A percentile compares a stretch with the other conserved stretches of the same genome.
These are phyloP conservation scores for Zea mays DNA, from an alignment of 176 grass and related monocot genomes.

Conservation along the genomic window DNA sequence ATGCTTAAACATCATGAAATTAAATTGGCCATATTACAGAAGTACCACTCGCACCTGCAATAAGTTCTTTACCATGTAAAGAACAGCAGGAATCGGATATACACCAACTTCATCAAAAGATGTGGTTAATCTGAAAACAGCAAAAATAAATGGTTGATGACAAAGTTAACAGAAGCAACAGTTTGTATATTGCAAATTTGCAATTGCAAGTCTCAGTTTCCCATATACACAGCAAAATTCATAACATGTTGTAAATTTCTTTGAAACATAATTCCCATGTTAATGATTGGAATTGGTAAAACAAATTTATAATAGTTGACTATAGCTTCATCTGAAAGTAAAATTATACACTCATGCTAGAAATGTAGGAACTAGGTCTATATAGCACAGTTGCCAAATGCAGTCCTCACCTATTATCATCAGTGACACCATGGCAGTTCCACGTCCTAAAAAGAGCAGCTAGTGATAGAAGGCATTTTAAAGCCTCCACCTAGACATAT, in stretches of 20 bases:
- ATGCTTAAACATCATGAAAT: slow-evolving; percentile 28
- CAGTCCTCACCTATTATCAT: slow-evolving; percentile 72
- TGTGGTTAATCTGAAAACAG: slow-evolving; percentile 70
- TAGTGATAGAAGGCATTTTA: slow-evolving; percentile 82
- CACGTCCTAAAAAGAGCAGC: slow-evolving; percentile 66
- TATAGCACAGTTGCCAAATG: slow-evolving; percentile 5
- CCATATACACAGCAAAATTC: background rate
- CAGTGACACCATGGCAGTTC: slow-evolving; percentile 75
- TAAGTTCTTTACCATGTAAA: slow-evolving; percentile 92
- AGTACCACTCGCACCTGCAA: slow-evolving; percentile 59
- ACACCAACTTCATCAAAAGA: slow-evolving; percentile 82
- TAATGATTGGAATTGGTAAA: slow-evolving; percentile 9
- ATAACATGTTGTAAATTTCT: background rate
- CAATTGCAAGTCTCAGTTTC: background rate
- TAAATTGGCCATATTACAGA: slow-evolving; percentile 12
- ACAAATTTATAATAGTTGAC: background rate
- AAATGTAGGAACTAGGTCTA: background rate
- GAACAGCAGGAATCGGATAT: slow-evolving; percentile 80
- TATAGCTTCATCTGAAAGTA: background rate
- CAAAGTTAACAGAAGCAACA: slow-evolving; percentile 9
- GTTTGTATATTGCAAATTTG: background rate
- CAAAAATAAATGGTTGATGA: background rate
- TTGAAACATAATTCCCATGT: background rate
- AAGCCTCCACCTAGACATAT: slow-evolving; percentile 71
- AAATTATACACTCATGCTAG: slow-evolving; percentile 14